A percentile compares a stretch with the other conserved stretches of the same genome.
Evolutionary conservation across 768 basidiomycete genomes (phyloP).

Genomic region (Phlegmacium glaucopus): DNA sequence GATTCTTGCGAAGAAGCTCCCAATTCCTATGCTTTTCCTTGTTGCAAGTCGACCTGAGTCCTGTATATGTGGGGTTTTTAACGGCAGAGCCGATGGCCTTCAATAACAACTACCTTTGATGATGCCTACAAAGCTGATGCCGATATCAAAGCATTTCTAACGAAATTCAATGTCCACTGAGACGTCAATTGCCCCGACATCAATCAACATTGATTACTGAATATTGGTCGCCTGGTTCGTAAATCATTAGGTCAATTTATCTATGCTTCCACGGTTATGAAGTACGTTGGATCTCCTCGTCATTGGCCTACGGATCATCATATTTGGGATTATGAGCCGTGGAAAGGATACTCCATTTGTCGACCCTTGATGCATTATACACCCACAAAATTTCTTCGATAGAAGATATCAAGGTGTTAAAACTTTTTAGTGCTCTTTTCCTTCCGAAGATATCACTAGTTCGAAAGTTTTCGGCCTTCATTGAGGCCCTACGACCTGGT

Average conservation of each 20-base stretch:
- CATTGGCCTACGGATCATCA: slow-evolving; percentile 10
- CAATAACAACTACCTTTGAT: slow-evolving; percentile 1
- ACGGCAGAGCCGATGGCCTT: slow-evolving; percentile 1
- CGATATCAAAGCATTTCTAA: slow-evolving; percentile 12
- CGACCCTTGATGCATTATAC: slow-evolving; percentile 15
- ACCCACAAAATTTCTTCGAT: neutral
- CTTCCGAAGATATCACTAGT: no score
- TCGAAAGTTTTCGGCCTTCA: no score
- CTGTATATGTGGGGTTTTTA: slow-evolving; percentile 10
- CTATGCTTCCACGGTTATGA: slow-evolving; percentile 17
- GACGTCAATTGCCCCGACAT: slow-evolving; percentile 5
- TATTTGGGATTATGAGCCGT: slow-evolving; percentile 9
- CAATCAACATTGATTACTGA: slow-evolving; percentile 3
- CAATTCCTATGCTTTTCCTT: slow-evolving; percentile 12
- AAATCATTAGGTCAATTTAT: slow-evolving; percentile 18
- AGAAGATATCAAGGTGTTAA: no score
- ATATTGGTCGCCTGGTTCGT: slow-evolving; percentile 7
- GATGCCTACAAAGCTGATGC: neutral
- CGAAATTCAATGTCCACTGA: slow-evolving; percentile 8
- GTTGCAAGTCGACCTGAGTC: slow-evolving; percentile 17
- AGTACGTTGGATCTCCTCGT: slow-evolving; percentile 12
- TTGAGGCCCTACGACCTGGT: neutral
- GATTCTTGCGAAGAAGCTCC: slow-evolving; percentile 3
- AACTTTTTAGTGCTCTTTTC: no score
- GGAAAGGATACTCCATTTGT: slow-evolving; percentile 10